phyloP scores from a whole-genome alignment of 345 rosid species.

The Bruguiera gymnorhiza region DNA sequence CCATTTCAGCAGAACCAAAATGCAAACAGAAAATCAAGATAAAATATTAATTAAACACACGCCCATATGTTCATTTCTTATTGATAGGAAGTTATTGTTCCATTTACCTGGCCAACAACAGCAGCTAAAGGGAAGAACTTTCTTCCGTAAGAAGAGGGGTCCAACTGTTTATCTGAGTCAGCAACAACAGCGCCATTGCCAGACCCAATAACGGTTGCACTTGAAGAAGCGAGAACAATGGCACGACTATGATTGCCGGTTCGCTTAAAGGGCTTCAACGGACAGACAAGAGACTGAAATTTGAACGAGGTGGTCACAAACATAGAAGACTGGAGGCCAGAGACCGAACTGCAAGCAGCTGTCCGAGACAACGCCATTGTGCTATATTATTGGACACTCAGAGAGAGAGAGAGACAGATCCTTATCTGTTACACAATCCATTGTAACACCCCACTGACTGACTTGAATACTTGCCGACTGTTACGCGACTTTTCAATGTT shows the following conservation, averaged over 20 bases:
- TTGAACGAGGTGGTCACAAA: conserved; percentile 22
- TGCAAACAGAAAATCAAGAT: too few species aligned
- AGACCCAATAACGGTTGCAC: conserved; percentile 36
- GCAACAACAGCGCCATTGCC: conserved; percentile 47
- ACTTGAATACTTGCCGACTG: too few species aligned
- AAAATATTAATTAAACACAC: too few species aligned
- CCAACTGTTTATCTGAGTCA: conserved; percentile 17
- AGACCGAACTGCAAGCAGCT: background rate
- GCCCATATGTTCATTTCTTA: too few species aligned
- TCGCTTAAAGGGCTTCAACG: conserved; percentile 13
- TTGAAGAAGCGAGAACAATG: conserved; percentile 15
- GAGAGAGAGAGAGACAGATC: background rate
- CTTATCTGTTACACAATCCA: conserved; percentile 9
- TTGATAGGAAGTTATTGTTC: too few species aligned
- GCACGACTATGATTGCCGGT: conserved; percentile 4
- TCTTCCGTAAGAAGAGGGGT: conserved; percentile 52
- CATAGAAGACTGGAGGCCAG: conserved; percentile 14
- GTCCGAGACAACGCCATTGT: conserved; percentile 17
- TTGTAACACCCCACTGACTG: background rate
- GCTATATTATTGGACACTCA: background rate
- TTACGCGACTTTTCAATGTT: too few species aligned
- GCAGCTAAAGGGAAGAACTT: conserved; percentile 88
- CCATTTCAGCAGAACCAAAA: too few species aligned
- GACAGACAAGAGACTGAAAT: conserved; percentile 10
- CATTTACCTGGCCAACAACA: conserved; percentile 79